Evolutionary conservation across 495 filamentous ascomycete genomes (phyloP).

Genomic region (Astrocystis sublimbata): DNA sequence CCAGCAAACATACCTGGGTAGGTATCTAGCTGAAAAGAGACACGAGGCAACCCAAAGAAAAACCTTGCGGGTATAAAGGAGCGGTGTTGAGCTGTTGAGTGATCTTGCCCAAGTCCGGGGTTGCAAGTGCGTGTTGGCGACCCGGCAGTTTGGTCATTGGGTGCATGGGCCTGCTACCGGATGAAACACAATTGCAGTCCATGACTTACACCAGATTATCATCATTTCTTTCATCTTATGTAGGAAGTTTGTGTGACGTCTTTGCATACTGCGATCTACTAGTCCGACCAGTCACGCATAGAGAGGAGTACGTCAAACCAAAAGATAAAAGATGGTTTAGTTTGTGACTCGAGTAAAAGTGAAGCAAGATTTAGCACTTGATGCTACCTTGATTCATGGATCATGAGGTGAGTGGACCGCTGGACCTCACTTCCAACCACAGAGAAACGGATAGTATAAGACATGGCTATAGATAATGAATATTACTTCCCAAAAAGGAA

Average conservation of each 20-base stretch:
- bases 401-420: no score
- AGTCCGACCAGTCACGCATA: not conserved
- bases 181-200: not conserved
- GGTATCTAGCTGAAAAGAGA: no score
- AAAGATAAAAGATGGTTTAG: no score
- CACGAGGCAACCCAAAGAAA: not conserved
- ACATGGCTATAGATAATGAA: no score
- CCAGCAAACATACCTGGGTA: not conserved
- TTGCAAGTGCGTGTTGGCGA: not conserved
- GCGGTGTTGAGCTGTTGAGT: not conserved
- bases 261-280: not conserved
- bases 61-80: not conserved
- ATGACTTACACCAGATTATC: not conserved
- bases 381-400: no score
- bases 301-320: no score
- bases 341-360: no score
- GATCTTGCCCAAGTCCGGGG: not conserved
- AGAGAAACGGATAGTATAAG: no score
- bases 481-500: no score
- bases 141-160: conserved; percentile 14
- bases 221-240: not conserved
- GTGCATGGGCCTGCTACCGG: not conserved
- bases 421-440: no score
- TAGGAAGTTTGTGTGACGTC: not conserved
- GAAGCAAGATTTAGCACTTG: no score